Percentiles rank a stretch among this genome's conserved stretches.
phyloP scores from a whole-genome alignment of 1,139 yeast species.

The Pneumocystis carinii region DNA sequence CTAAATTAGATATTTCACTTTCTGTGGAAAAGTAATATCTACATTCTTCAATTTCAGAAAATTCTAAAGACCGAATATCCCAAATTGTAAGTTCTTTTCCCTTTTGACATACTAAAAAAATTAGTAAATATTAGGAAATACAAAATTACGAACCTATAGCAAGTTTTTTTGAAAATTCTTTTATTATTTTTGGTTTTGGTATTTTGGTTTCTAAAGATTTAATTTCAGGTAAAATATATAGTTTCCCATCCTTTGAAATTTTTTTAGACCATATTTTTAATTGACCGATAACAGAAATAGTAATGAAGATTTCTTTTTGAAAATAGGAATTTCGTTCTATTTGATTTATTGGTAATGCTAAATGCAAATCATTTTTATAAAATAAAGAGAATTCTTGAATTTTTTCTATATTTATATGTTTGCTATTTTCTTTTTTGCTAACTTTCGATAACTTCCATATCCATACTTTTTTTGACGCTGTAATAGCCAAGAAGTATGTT shows the following conservation, averaged over 20 bases:
- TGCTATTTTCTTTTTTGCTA: not conserved
- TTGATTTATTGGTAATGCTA: not conserved
- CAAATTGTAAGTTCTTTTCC: slow-evolving; percentile 48
- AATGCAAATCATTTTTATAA: not conserved
- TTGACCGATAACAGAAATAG: not conserved
- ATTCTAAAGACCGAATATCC: slow-evolving; percentile 38
- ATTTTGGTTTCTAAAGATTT: slow-evolving; percentile 6
- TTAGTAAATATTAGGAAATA: not conserved
- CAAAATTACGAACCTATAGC: slow-evolving; percentile 1
- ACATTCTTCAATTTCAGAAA: slow-evolving; percentile 33
- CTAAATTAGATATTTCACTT: slow-evolving; percentile 41
- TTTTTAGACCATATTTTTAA: not conserved
- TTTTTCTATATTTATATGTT: not conserved
- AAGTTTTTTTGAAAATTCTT: slow-evolving; percentile 24
- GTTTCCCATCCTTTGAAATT: not conserved
- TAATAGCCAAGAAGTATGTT: not conserved
- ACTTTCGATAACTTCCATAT: not conserved
- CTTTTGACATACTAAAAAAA: slow-evolving; percentile 2
- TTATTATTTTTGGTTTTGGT: slow-evolving; percentile 13
- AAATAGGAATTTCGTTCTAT: not conserved
- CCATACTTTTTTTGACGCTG: not conserved
- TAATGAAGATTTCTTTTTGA: not conserved
- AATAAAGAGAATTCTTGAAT: not conserved
- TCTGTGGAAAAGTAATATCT: slow-evolving; percentile 27
- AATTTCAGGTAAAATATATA: not conserved